Evolutionary conservation across 495 filamentous ascomycete species (phyloP).

Genomic region (Penicillium samsonianum): DNA sequence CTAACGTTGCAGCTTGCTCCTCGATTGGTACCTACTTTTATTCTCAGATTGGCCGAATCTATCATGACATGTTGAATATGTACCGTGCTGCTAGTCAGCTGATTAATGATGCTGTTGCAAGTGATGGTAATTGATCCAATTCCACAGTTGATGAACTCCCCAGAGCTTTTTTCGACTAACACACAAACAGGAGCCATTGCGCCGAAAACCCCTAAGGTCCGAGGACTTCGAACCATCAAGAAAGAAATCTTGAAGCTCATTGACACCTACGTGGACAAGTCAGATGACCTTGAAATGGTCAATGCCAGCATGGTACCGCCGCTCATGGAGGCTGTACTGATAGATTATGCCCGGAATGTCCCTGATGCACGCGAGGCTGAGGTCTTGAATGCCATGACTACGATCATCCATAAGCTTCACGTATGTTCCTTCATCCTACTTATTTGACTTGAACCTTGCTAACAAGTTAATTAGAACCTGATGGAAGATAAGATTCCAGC

Average conservation of each 20-base stretch:
- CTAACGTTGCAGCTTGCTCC: slow-evolving; percentile 93
- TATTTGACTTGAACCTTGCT: background rate
- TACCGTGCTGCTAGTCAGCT: slow-evolving; percentile 93
- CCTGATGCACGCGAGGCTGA: slow-evolving; percentile 95
- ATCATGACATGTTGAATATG: slow-evolving; percentile 98
- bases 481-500: slow-evolving; percentile 98
- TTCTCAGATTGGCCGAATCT: slow-evolving; percentile 97
- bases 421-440: slow-evolving; percentile 56
- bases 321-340: slow-evolving; percentile 89
- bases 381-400: slow-evolving; percentile 95
- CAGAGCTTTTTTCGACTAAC: slow-evolving; percentile 8
- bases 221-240: slow-evolving; percentile 95
- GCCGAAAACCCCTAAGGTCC: slow-evolving; percentile 96
- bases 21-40: slow-evolving; percentile 98
- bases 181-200: slow-evolving; percentile 72
- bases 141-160: background rate
- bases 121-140: slow-evolving; percentile 64
- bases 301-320: slow-evolving; percentile 92
- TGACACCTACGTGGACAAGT: slow-evolving; percentile 95
- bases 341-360: slow-evolving; percentile 97
- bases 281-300: slow-evolving; percentile 92
- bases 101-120: slow-evolving; percentile 86
- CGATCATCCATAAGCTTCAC: slow-evolving; percentile 91
- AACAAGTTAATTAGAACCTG: slow-evolving; percentile 54
- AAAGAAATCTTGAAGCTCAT: slow-evolving; percentile 99